Conservation (phyloP, 495 filamentous ascomycete genomes). For the Lasiosphaeriaceae sp. region DNA sequence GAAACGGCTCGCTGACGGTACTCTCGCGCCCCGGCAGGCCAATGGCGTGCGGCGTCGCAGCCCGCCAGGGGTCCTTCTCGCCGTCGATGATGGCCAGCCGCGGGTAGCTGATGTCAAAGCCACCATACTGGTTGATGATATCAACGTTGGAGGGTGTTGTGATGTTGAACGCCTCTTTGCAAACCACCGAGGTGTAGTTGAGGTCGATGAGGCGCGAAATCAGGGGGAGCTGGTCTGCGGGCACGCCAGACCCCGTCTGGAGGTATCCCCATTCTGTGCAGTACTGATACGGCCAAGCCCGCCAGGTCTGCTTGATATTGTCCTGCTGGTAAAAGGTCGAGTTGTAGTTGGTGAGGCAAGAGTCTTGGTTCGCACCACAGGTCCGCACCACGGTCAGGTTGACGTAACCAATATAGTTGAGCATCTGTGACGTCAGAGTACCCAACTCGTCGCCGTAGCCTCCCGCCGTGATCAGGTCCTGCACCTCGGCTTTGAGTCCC, state of each 20-base stretch:
- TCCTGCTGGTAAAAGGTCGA: conserved; percentile 47
- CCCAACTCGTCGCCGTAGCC: conserved; percentile 52
- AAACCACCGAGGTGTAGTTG: conserved; percentile 49
- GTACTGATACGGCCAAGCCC: conserved; percentile 57
- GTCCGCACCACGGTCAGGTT: conserved; percentile 33
- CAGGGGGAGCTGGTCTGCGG: conserved; percentile 53
- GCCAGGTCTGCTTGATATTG: conserved; percentile 46
- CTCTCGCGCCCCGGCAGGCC: conserved; percentile 42
- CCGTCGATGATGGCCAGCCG: conserved; percentile 67
- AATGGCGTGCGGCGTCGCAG: conserved; percentile 58
- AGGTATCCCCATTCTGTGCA: conserved; percentile 68
- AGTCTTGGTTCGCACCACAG: conserved; percentile 42
- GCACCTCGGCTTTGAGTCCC: conserved; percentile 34
- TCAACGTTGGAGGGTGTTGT: conserved; percentile 49
- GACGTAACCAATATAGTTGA: conserved; percentile 65
- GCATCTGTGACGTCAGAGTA: conserved; percentile 49
- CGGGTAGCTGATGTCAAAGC: conserved; percentile 59
- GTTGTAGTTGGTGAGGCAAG: conserved; percentile 53
- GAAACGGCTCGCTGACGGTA: conserved; percentile 57
- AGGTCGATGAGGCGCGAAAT: conserved; percentile 61
- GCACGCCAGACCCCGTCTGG: conserved; percentile 61
- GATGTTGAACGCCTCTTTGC: conserved; percentile 61
- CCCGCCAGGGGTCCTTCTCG: conserved; percentile 66
- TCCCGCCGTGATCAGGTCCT: conserved; percentile 46
- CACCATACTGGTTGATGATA: conserved; percentile 65